phyloP scores from a whole-genome alignment of 805 yeast genomes.

The Kazachstania psychrophila region DNA sequence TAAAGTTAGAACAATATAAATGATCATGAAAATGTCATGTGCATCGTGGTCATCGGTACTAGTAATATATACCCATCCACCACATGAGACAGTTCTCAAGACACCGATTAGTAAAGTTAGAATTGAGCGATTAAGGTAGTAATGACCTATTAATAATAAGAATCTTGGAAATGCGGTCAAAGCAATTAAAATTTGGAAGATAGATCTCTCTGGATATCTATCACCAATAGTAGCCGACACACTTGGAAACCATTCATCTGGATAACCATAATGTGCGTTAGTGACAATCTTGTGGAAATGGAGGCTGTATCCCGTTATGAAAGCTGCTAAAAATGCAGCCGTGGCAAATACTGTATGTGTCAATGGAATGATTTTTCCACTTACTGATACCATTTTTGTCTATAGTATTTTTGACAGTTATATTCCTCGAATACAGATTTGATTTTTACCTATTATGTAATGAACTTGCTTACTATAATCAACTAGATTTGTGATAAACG shows the following conservation, averaged over 20 bases:
- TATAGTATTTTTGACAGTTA: too few species aligned
- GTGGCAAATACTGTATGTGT: slow-evolving; percentile 68
- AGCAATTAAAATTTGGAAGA: slow-evolving; percentile 87
- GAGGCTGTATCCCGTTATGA: slow-evolving; percentile 60
- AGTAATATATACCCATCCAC: slow-evolving; percentile 98
- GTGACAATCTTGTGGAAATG: slow-evolving; percentile 85
- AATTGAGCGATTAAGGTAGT: slow-evolving; percentile 32
- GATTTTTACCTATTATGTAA: too few species aligned
- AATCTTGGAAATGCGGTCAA: slow-evolving; percentile 91
- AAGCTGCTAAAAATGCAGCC: slow-evolving; percentile 67
- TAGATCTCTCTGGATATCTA: slow-evolving; percentile 87
- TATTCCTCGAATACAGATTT: too few species aligned
- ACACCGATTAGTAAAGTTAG: slow-evolving; percentile 44
- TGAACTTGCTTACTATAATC: too few species aligned
- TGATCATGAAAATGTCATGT: slow-evolving; percentile 92
- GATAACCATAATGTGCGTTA: slow-evolving; percentile 81
- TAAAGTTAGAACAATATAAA: slow-evolving; percentile 76
- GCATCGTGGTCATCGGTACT: slow-evolving; percentile 95
- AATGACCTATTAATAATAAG: slow-evolving; percentile 40
- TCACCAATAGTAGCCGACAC: slow-evolving; percentile 97
- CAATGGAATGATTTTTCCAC: slow-evolving; percentile 58
- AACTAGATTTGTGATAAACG: too few species aligned
- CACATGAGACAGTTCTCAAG: slow-evolving; percentile 87
- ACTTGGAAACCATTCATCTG: slow-evolving; percentile 98
- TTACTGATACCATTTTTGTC: slow-evolving; percentile 33